Evolutionary conservation across 306 rosid genomes (phyloP), one percentile per base, ranked within the genome.

Genomic region (Castanea sativa): DNA sequence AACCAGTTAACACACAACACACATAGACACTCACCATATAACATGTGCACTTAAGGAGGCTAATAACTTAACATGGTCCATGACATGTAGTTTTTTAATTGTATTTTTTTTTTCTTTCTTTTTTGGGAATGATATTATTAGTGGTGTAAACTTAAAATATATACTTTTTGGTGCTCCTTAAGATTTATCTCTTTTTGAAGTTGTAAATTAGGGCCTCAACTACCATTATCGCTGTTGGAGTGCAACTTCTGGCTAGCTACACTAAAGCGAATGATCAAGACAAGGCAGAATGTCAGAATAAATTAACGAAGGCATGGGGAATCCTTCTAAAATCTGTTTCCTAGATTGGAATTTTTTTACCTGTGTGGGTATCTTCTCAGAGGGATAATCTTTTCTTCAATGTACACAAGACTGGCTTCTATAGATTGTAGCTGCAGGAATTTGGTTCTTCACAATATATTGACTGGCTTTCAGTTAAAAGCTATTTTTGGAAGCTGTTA

Each of bases 171-270:
- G 45, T 41, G 45, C 45, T 41, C 45, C 3, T 8, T 8, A 41
- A 41, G 45, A 41, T 38, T 10, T 38, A 38, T 38, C 2, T 41
- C 45, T 41, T 41, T 41, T 41, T 41, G 3, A 41, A 41, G 11
- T 8, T 41, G 11, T 41, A 41, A 38, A 41, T 41, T 41, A 41
- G 45, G 23, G 23, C 23, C 23, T 21, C 23, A 21, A 21, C 23
- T 21, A 21, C 23, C 23, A 21, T 21, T 21, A 21, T 21, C 23
- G 23, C 23, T 21, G 23, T 21, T 21, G 23, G 99, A 96, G 85
- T 96, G 99, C 91, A 96, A 94, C 82, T 90, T 94, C 81, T 96
- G 99, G 99, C 89, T 96, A 72, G 97, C 97, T 77, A 81, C 97
- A 59, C 92, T 96, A 67, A 96, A 96, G 88, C 91, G 99, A 78